Evolutionary conservation across 2,329 filamentous ascomycete species (phyloP), one percentile per base, ranked within the genome.

Genomic region (Cordyceps tenuipes): DNA sequence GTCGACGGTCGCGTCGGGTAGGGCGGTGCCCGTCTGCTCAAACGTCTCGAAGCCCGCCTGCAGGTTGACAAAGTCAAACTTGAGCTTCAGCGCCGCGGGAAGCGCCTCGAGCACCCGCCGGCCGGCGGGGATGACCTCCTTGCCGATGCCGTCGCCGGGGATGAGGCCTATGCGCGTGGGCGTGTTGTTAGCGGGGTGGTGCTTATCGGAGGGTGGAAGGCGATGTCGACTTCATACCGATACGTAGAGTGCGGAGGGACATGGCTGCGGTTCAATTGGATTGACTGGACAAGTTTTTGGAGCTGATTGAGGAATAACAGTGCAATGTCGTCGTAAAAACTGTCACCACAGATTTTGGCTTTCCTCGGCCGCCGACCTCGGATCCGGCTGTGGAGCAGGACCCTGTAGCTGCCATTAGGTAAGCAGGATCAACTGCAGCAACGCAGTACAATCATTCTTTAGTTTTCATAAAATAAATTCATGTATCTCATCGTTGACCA

Each of bases 91-190:
- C n/a, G 90, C 94, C n/a, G 87, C 76, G 39, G 93, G 92, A 2
- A 99, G 87, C 55, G 94, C 89, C 79, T 99, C 93, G 70, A 99
- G 89, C 67, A 97, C 81, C 65, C 89, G 88, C 69, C 91, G 90
- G 56, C 93, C 94, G 59, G 94, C 89, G 66, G 94, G 94, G 75
- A 99, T 97, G 74, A 99, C 94, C 78, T 99, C 94, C 73, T 90
- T 90, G 77, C 94, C 94, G 77, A 99, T 99, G 76, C 94, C 94
- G 78, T 99, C 94, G 71, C 94, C 94, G 69, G 94, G 90, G 73
- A 99, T 97, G 69, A 97, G 89, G 74, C 92, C 92, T 96, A 66
- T 29, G n/a, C 36, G 47, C 43, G 4, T 23, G 23, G 23, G 23
- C 4, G 23, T 8, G 26, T 39, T 36, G 47, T 43, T 23, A 36